phyloP scores from a whole-genome alignment of 805 yeast species.

The Candida taoyuanica region DNA sequence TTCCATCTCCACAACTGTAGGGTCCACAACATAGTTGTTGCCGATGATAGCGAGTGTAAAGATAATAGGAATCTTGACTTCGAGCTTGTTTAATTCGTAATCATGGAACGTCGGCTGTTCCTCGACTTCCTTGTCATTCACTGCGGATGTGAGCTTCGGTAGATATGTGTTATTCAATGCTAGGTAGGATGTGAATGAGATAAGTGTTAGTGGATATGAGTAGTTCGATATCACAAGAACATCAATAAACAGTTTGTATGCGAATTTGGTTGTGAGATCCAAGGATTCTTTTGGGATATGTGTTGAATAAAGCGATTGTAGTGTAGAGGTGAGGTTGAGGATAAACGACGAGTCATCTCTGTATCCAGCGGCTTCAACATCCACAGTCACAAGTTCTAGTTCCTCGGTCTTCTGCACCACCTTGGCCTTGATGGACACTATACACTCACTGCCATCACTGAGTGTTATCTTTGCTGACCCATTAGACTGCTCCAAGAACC shows the following conservation, averaged over 20 bases:
- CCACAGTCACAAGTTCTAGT: constrained; percentile 59
- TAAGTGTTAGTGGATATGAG: constrained; percentile 75
- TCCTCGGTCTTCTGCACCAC: constrained; percentile 51
- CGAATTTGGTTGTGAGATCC: constrained; percentile 65
- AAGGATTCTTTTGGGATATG: constrained; percentile 51
- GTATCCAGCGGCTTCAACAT: constrained; percentile 74
- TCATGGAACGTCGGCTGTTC: constrained; percentile 91
- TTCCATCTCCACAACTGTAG: constrained; percentile 82
- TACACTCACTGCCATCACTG: constrained; percentile 89
- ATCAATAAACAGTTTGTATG: constrained; percentile 75
- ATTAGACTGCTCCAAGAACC: constrained; percentile 80
- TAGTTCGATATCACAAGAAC: constrained; percentile 71
- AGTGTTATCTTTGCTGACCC: constrained; percentile 88
- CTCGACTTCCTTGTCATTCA: constrained; percentile 59
- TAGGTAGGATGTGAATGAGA: constrained; percentile 74
- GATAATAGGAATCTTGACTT: constrained; percentile 64
- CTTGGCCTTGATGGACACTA: constrained; percentile 84
- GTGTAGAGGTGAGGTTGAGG: constrained; percentile 54
- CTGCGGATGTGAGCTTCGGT: constrained; percentile 67
- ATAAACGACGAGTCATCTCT: constrained; percentile 76
- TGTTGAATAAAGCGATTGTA: constrained; percentile 48
- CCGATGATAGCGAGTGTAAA: constrained; percentile 78
- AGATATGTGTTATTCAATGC: constrained; percentile 76
- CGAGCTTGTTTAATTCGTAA: constrained; percentile 65
- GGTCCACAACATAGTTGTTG: constrained; percentile 64